phyloP scores from a whole-genome alignment of 371 early-diverging fungal species.

The Cokeromyces recurvatus region DNA sequence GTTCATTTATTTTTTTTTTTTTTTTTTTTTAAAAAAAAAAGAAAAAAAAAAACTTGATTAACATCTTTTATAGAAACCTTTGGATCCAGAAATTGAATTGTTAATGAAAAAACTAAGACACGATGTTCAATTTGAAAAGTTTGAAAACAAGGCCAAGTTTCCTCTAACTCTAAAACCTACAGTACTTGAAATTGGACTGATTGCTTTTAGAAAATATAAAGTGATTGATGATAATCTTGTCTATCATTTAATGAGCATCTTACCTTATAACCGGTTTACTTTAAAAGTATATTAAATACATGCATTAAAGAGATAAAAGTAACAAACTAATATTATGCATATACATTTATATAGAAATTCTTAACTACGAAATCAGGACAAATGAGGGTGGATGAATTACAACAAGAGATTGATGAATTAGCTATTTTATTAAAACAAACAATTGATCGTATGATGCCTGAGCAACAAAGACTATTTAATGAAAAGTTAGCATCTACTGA shows the following conservation, averaged over 20 bases:
- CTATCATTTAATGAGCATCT: conserved; percentile 38
- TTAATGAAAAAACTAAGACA: conserved; percentile 22
- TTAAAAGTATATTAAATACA: conserved; percentile 27
- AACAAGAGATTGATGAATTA: conserved; percentile 32
- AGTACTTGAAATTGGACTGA: conserved; percentile 37
- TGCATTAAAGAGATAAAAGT: no score
- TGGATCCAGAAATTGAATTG: conserved; percentile 25
- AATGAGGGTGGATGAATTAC: conserved; percentile 29
- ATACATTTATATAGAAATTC: conserved; percentile 25
- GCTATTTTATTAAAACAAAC: conserved; percentile 21
- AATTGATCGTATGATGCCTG: conserved; percentile 37
- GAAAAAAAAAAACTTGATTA: no score
- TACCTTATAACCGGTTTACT: conserved; percentile 52
- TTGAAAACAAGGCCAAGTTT: conserved; percentile 42
- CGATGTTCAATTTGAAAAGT: conserved; percentile 27
- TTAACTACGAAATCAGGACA: conserved; percentile 38
- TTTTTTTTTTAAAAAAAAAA: no score
- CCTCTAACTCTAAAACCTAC: conserved; percentile 40
- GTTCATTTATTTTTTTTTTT: no score
- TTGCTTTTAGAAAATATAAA: conserved; percentile 32
- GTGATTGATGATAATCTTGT: conserved; percentile 39
- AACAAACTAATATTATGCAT: background rate
- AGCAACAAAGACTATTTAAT: conserved; percentile 22
- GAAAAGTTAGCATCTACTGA: conserved; percentile 16
- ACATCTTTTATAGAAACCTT: conserved; percentile 15